A percentile compares a stretch with the other conserved stretches of the same genome.
Conservation (phyloP, 2,329 filamentous ascomycete genomes). For the Trichoderma sp. region DNA sequence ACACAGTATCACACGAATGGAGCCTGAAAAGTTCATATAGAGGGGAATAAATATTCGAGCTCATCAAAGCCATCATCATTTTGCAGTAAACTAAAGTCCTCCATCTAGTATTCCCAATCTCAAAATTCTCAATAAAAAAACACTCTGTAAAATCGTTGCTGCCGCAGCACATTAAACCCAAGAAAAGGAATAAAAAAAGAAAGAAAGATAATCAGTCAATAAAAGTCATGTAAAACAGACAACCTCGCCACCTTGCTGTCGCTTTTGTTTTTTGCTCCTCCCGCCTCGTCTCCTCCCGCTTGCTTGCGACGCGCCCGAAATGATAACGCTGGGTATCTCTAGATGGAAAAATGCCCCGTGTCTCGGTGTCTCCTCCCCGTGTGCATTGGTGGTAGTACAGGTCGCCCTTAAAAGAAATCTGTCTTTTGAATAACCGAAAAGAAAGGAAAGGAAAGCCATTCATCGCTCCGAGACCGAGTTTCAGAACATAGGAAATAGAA, state of each 20-base stretch:
- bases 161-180: slow-evolving; percentile 9
- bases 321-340: slow-evolving; percentile 37
- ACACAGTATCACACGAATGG: background rate
- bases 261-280: slow-evolving; percentile 3
- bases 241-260: slow-evolving; percentile 18
- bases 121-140: background rate
- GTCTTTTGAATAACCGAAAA: slow-evolving; percentile 22
- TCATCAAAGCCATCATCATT: slow-evolving; percentile 22
- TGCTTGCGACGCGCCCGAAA: slow-evolving; percentile 20
- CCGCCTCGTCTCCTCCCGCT: background rate
- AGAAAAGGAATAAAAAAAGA: background rate
- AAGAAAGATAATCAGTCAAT: background rate
- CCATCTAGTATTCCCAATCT: slow-evolving; percentile 16
- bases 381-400: slow-evolving; percentile 24
- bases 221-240: slow-evolving; percentile 18
- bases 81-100: slow-evolving; percentile 16
- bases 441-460: slow-evolving; percentile 4
- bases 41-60: slow-evolving; percentile 11
- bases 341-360: slow-evolving; percentile 36
- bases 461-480: slow-evolving; percentile 18
- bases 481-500: slow-evolving; percentile 16
- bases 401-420: slow-evolving; percentile 23
- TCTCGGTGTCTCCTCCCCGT: slow-evolving; percentile 22
- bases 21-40: background rate
- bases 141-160: background rate